These are phyloP conservation scores for Wickerhamomyces chambardii DNA, from an alignment of 805 yeast species.

Conservation along the genomic window DNA sequence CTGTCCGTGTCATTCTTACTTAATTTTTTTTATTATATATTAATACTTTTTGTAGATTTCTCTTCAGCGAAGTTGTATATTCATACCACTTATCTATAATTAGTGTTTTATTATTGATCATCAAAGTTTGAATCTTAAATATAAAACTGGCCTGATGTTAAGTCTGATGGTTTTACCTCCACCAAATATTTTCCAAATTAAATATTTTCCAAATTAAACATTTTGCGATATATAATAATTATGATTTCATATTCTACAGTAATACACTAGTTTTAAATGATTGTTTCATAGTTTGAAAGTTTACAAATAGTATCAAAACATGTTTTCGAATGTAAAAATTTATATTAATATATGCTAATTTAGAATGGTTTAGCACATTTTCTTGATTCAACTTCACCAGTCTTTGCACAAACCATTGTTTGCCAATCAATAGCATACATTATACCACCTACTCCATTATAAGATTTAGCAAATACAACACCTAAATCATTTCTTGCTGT, in stretches of 20 bases:
- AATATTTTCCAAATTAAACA: too few relatives aligned
- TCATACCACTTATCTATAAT: background rate
- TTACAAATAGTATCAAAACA: too few relatives aligned
- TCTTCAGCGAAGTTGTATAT: background rate
- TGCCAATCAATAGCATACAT: constrained; percentile 96
- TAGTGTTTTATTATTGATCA: too few relatives aligned
- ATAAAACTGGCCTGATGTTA: too few relatives aligned
- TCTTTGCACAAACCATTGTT: constrained; percentile 72
- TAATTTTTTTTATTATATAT: constrained; percentile 19
- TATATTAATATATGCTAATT: constrained; percentile 1
- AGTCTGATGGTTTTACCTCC: too few relatives aligned
- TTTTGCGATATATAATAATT: too few relatives aligned
- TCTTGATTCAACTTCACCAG: constrained; percentile 70
- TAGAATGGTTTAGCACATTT: constrained; percentile 88
- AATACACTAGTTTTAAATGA: too few relatives aligned
- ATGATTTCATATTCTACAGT: too few relatives aligned
- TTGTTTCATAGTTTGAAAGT: too few relatives aligned
- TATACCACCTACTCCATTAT: constrained; percentile 57
- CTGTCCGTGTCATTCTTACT: constrained; percentile 62
- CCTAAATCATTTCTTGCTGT: constrained; percentile 92
- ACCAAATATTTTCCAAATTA: too few relatives aligned
- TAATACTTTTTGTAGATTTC: background rate
- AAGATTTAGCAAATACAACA: constrained; percentile 76
- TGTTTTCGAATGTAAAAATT: background rate
- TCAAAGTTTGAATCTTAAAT: too few relatives aligned